Base-by-base conservation (phyloP, 1,139 yeast genomes). In the Protomyces inouyei region DNA sequence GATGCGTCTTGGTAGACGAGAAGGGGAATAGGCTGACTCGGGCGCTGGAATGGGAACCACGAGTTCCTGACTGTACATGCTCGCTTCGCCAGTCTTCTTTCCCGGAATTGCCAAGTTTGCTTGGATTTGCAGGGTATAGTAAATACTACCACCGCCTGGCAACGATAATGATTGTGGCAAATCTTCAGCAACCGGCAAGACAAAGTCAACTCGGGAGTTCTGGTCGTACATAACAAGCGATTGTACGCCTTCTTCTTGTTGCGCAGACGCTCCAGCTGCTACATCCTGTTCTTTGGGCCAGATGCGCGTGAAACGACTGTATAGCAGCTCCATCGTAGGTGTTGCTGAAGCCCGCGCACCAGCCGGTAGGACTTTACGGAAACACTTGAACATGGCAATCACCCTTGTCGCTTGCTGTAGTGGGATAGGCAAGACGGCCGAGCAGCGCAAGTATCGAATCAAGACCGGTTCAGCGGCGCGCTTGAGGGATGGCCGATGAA, bases 341-440 rank as follows among this genome's bases (percentile, higher is more conserved):
- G 63, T 18, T 9, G 43, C 21, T n/a, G 55, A 37, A 9, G 35
- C 18, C 12, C 43, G 35, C 14, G 40, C 12, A 21, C 55, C 57
- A 35, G 53, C 52, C 16, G 55, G 55, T 10, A 28, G 25, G 16
- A 59, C 28, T 32, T 59, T 40, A 14, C 63, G 56, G 35, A 59
- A 59, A 52, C 63, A 59, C 57, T 59, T 59, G 52, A 59, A 51
- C 63, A 59, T 59, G 25, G 63, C 63, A n/a, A 59, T 59, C 28
- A 59, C 63, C 16, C 63, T 32, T 18, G 63, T 52, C 36, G 63
- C 53, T 52, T 52, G 52, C 36, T 59, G 63, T 16, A 59, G 35
- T 14, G 63, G 53, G 9, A 52, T 36, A 16, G 63, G 63, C 52
- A 59, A 14, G 2, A 52, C 23, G n/a, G 53, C 63, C 4, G 43